Conservation (phyloP, 371 early-diverging fungal species). For the Mortierella polycephala region DNA sequence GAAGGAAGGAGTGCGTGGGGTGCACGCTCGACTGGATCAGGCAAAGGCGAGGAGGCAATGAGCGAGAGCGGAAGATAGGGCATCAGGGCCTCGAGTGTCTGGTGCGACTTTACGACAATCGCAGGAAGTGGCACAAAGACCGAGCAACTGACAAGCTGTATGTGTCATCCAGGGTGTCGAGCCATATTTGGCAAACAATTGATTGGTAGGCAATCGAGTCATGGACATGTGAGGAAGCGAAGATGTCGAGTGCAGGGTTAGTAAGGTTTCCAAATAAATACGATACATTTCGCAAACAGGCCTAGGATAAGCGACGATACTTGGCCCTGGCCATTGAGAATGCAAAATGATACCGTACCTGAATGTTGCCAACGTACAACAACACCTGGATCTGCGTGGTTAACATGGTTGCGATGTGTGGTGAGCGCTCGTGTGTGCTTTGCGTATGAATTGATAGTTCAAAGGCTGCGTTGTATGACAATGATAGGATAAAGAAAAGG, state of each 20-base stretch:
- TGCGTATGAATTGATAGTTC: no score
- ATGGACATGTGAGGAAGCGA: neutral
- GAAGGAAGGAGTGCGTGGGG: slow-evolving; percentile 12
- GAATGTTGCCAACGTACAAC: slow-evolving; percentile 37
- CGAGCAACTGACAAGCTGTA: slow-evolving; percentile 40
- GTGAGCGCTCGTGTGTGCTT: no score
- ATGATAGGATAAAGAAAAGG: no score
- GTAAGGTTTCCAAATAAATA: neutral
- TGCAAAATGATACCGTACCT: slow-evolving; percentile 7
- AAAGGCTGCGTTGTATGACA: no score
- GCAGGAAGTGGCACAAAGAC: slow-evolving; percentile 39
- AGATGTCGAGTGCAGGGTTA: neutral
- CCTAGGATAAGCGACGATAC: no score
- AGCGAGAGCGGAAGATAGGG: slow-evolving; percentile 33
- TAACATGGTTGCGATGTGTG: slow-evolving; percentile 5
- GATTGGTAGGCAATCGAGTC: neutral
- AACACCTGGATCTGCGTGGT: slow-evolving; percentile 42
- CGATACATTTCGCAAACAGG: no score
- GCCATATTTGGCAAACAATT: slow-evolving; percentile 17
- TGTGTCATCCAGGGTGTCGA: no score
- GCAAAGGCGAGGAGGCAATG: slow-evolving; percentile 6
- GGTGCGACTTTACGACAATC: slow-evolving; percentile 47
- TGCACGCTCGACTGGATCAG: neutral
- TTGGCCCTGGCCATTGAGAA: neutral
- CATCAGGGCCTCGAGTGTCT: slow-evolving; percentile 39